These are phyloP conservation scores for Cymbopogon citratus DNA, from an alignment of 176 grass and related monocot species.

Conservation along the genomic window DNA sequence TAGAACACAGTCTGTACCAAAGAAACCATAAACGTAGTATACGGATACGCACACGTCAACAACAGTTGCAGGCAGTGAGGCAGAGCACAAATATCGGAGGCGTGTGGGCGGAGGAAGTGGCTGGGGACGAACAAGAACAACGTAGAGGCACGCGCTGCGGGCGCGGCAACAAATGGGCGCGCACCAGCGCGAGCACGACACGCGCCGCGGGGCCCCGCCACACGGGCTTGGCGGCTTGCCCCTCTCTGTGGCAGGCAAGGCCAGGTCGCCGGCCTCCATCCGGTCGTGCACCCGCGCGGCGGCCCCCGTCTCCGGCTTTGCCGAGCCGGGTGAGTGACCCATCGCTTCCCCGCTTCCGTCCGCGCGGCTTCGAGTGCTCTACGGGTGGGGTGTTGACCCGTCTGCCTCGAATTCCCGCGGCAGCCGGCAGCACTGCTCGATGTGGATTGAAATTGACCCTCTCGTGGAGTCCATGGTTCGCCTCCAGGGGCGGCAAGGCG, in stretches of 20 bases:
- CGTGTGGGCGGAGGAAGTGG: background rate
- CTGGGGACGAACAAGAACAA: background rate
- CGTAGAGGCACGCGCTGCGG: background rate
- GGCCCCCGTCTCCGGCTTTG: background rate
- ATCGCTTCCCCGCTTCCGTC: background rate
- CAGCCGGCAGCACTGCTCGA: background rate
- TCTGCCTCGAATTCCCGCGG: background rate
- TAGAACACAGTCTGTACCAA: too few species aligned
- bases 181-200: conserved; percentile 24
- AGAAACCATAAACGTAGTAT: background rate
- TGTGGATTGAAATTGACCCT: background rate
- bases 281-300: background rate
- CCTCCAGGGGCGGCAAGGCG: background rate
- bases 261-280: background rate
- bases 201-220: conserved; percentile 10
- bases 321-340: background rate
- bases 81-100: background rate
- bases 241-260: conserved; percentile 29
- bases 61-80: background rate
- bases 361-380: conserved; percentile 33
- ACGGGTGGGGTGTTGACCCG: conserved; percentile 25
- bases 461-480: conserved; percentile 11
- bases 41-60: background rate
- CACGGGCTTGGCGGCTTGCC: too few species aligned
- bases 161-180: background rate